Evolutionary conservation across 106 monocot genomes (phyloP), one percentile per base, ranked within the genome.

Genomic region (Platanthera guangdongensis): DNA sequence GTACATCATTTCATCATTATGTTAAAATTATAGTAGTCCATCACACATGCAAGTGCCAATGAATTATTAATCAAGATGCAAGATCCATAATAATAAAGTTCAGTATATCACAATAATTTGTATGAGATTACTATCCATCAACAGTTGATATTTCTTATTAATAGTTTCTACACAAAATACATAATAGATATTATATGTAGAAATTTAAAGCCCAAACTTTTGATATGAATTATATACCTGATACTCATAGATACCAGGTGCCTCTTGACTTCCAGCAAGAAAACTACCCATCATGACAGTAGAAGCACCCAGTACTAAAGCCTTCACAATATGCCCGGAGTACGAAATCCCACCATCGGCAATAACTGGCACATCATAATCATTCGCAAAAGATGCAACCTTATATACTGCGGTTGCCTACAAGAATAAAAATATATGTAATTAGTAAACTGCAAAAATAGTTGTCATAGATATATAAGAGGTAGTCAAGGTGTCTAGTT

Each of bases 281-380:
- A 88, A 97, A 62, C 97, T 90, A 54, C 97, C 93, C 93, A 97
- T 94, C 94, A 97, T 97, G 30, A 97, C 88, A 13, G 97, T 88
- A 72, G 97, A 94, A 48, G 94, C 91, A 71, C 93, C 97, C 1
- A 97, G 80, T 0, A 75, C 78, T 80, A 97, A 82, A 86, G 97
- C 93, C 76, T 97, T 97, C 68, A 94, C 97, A 78, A 94, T 91
- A 81, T 94, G 97, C 32, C 97, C 97, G 51, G 96, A 97, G 81
- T 87, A 89, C 22, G 89, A 82, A 63, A 95, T 95, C 51, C 94
- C 97, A 75, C 97, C 97, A 86, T 97, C 97, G 48, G 97, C 93
- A 85, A 97, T 97, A 21, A 97, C 83, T 52, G 97, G 93, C 4
- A 94, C 83, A 54, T 82, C 86, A 78, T 89, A 83, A 54, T 90